Conservation (phyloP, 768 basidiomycete species). For the Naematelia encephala region DNA sequence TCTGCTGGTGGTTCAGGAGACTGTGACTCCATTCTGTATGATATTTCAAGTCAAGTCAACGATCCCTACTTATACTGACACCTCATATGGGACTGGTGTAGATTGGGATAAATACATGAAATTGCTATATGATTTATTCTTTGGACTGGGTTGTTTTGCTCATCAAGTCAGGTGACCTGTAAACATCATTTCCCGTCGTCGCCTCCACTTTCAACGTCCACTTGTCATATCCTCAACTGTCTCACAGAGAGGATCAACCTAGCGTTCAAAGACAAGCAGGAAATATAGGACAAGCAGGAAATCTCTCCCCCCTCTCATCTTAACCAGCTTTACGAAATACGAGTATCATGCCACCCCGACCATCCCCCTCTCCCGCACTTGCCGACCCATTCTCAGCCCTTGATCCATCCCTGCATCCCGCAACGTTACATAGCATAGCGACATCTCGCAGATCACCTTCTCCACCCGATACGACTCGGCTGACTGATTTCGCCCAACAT, state of each 20-base stretch:
- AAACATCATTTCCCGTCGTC: background rate
- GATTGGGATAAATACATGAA: background rate
- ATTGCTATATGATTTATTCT: background rate
- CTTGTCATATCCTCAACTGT: background rate
- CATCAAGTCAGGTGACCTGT: slow-evolving; percentile 2
- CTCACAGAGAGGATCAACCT: background rate
- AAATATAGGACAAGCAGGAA: no score
- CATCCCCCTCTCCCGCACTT: slow-evolving; percentile 4
- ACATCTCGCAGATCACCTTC: background rate
- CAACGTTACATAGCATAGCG: slow-evolving; percentile 14
- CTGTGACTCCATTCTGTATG: slow-evolving; percentile 28
- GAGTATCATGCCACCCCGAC: slow-evolving; percentile 1
- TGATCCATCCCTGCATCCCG: slow-evolving; percentile 18
- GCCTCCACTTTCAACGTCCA: slow-evolving; percentile 7
- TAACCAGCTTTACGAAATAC: background rate
- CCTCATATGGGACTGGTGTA: no score
- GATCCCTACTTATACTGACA: background rate
- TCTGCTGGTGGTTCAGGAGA: slow-evolving; percentile 29
- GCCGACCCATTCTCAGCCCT: slow-evolving; percentile 13
- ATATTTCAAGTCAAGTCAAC: background rate
- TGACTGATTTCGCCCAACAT: slow-evolving; percentile 35
- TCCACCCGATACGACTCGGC: slow-evolving; percentile 16
- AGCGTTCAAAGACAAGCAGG: no score
- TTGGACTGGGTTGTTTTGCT: background rate
- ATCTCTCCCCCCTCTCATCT: background rate